These are phyloP conservation scores for Citrullus amarus DNA, from an alignment of 306 rosid genomes.

Conservation along the genomic window DNA sequence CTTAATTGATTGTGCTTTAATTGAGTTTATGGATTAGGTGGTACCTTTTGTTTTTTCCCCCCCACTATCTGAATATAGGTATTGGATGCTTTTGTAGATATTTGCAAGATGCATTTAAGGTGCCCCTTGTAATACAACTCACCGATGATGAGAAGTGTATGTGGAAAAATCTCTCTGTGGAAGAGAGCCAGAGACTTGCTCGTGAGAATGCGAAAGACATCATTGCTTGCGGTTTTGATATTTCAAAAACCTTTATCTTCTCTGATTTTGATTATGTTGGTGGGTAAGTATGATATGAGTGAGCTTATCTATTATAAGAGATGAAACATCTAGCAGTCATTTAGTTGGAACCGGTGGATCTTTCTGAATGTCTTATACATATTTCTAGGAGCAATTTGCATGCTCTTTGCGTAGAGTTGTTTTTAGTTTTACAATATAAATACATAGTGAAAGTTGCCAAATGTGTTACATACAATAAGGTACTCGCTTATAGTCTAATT, in stretches of 20 bases:
- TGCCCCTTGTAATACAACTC: constrained; percentile 85
- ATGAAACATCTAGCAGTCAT: background rate
- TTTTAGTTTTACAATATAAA: background rate
- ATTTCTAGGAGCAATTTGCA: background rate
- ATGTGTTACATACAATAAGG: constrained; percentile 79
- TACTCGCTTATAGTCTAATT: background rate
- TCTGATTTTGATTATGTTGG: constrained; percentile 66
- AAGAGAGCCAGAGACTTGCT: constrained; percentile 75
- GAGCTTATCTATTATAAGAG: background rate
- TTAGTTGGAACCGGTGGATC: background rate
- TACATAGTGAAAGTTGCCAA: constrained; percentile 33
- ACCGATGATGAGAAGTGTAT: constrained; percentile 92
- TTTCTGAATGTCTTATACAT: background rate
- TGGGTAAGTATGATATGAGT: constrained; percentile 44
- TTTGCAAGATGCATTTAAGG: constrained; percentile 92
- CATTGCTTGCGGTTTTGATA: constrained; percentile 93
- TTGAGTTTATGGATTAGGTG: background rate
- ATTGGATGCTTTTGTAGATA: constrained; percentile 39
- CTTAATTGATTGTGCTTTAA: background rate
- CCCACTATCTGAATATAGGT: background rate
- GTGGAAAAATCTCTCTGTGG: constrained; percentile 73
- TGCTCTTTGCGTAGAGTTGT: background rate
- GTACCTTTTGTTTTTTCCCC: background rate
- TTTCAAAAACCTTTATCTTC: constrained; percentile 77
- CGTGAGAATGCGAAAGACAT: constrained; percentile 89